Percentiles rank a stretch among this genome's conserved stretches.
These are phyloP conservation scores for Umbelopsis sp. DNA, from an alignment of 192 early-diverging fungal genomes.

Conservation along the genomic window DNA sequence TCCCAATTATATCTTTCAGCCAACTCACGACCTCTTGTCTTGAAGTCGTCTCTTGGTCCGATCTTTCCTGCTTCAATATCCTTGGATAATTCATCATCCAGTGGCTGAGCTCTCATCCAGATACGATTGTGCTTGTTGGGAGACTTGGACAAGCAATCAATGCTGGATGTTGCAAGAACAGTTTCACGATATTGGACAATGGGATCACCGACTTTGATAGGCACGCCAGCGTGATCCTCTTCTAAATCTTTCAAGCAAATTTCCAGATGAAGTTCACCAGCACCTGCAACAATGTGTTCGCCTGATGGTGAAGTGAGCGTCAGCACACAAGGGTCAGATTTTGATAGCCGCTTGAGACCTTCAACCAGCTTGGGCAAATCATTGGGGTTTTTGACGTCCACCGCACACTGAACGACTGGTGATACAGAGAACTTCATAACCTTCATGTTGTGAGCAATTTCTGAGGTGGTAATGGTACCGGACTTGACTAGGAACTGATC, in stretches of 20 bases:
- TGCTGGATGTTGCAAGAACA: conserved; percentile 76
- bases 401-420: conserved; percentile 94
- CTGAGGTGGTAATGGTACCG: conserved; percentile 92
- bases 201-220: conserved; percentile 87
- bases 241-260: conserved; percentile 99
- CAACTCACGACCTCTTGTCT: conserved; percentile 84
- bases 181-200: conserved; percentile 96
- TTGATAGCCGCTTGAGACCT: conserved; percentile 98
- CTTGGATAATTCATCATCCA: conserved; percentile 75
- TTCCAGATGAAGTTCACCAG: conserved; percentile 98
- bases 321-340: conserved; percentile 97
- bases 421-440: conserved; percentile 99
- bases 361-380: conserved; percentile 99
- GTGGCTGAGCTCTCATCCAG: conserved; percentile 87
- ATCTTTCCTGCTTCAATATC: conserved; percentile 87
- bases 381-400: conserved; percentile 94
- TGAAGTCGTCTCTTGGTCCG: conserved; percentile 88
- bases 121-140: conserved; percentile 99
- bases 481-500: conserved; percentile 99
- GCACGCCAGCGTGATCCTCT: conserved; percentile 96
- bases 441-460: conserved; percentile 93
- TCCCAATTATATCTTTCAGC: conserved; percentile 92
- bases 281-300: conserved; percentile 98
- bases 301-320: conserved; percentile 86
- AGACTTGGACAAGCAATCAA: conserved; percentile 88